Conservation (phyloP, 257 asterid genomes). For the Ehretia macrophylla region DNA sequence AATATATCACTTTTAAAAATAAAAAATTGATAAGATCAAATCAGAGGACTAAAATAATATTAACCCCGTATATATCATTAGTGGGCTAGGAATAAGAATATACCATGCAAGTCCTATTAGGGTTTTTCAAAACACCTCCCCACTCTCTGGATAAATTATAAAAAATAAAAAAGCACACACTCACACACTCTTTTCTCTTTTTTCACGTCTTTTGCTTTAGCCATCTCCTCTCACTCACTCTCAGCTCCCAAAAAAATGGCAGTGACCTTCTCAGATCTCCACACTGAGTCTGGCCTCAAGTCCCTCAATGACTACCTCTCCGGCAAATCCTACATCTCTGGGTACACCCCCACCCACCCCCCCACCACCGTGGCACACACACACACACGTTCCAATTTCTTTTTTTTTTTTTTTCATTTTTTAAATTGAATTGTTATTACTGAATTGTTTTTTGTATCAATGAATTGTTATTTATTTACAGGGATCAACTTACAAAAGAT, state of each 20-base stretch:
- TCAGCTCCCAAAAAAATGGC: slow-evolving; percentile 39
- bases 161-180: no score
- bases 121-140: no score
- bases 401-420: neutral
- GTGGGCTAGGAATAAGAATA: neutral
- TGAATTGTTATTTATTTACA: slow-evolving; percentile 20
- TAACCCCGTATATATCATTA: slow-evolving; percentile 3
- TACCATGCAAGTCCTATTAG: neutral
- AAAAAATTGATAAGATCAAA: no score
- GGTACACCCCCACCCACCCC: slow-evolving; percentile 30
- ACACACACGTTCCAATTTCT: neutral
- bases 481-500: slow-evolving; percentile 60
- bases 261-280: slow-evolving; percentile 72
- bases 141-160: no score
- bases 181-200: no score
- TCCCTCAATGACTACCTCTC: slow-evolving; percentile 59
- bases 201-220: no score
- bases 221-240: no score
- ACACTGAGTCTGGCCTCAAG: slow-evolving; percentile 73
- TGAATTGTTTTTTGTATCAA: neutral
- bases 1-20: no score
- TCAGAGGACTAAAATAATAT: no score
- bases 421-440: neutral
- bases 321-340: slow-evolving; percentile 68
- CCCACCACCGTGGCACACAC: neutral